Evolutionary conservation across 805 yeast genomes (phyloP), one percentile per base, ranked within the genome.

Genomic region (Ogataea haglerorum): DNA sequence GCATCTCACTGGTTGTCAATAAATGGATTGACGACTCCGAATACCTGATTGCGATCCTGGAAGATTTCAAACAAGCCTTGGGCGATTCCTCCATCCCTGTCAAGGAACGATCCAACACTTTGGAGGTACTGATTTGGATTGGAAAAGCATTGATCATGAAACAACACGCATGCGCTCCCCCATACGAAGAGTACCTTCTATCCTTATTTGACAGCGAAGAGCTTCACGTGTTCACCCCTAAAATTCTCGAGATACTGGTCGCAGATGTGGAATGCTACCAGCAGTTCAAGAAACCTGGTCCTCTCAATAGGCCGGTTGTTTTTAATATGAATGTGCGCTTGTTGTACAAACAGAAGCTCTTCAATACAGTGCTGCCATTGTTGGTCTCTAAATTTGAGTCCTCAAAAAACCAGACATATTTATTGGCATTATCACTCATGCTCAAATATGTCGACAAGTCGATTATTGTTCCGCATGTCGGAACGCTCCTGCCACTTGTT

Each of bases 331-430:
- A 80, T 44, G 74, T 83, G 14, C 75, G 85, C 43, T 60, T 75
- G 32, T 68, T 93, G 17, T 87, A 84, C 70, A 88, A 88, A 57
- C 99, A 93, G 56, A 80, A 80, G 48, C 70, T 86, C 18, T 87
- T 88, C 57, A 76, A 78, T 44, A 63, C 69, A 7, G 65, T 79
- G 1, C 69, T 87, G 5, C 84, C 85, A 0, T 60, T 58, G 22
- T 57, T 88, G 23, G 75, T 83, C 6, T 56, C 61, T 0, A 72
- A 70, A 3, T 80, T 74, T 57, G 49, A 52, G 19, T 40, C 49
- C 4, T 36, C 51, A 6, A 48, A 52, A 9, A 46, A 49, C 13
- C 74, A 74, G 46, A 72, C 76, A 34, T 78, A 78, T 49, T 63
- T 90, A 46, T 70, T 78, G 8, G 78, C 93, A 0, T 65, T 91